These are phyloP conservation scores for Podosphaera leucotricha DNA, from an alignment of 2,329 filamentous ascomycete genomes.

Conservation along the genomic window DNA sequence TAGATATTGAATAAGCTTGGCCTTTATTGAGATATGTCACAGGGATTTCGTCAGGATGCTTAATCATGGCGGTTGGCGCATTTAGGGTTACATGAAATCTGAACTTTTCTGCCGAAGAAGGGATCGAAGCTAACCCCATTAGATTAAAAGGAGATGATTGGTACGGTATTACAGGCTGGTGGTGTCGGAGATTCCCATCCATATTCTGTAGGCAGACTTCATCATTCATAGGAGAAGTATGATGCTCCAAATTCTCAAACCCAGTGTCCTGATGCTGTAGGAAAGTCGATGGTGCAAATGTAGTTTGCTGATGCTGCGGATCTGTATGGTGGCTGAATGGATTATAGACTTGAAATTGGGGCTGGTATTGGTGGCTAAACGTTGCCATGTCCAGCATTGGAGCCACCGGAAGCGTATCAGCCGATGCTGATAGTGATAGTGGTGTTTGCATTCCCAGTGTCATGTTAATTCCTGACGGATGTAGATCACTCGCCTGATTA, in stretches of 20 bases:
- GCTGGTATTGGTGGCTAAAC: constrained; percentile 31
- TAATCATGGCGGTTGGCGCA: constrained; percentile 91
- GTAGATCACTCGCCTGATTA: constrained; percentile 62
- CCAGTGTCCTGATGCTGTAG: constrained; percentile 49
- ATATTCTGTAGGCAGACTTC: constrained; percentile 30
- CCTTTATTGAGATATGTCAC: constrained; percentile 98
- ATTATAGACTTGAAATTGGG: constrained; percentile 43
- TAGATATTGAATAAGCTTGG: constrained; percentile 70
- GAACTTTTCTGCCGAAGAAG: constrained; percentile 44
- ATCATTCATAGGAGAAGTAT: constrained; percentile 42
- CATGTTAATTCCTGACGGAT: constrained; percentile 63
- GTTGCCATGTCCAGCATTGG: constrained; percentile 39
- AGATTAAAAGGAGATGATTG: constrained; percentile 26
- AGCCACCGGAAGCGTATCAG: constrained; percentile 36
- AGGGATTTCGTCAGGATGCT: constrained; percentile 69
- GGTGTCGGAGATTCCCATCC: constrained; percentile 36
- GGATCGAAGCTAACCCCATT: constrained; percentile 23
- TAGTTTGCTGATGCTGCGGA: constrained; percentile 22
- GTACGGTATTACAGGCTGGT: constrained; percentile 34
- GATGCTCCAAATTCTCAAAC: constrained; percentile 59
- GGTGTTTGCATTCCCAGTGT: constrained; percentile 35
- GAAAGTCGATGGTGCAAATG: constrained; percentile 59
- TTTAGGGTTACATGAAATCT: constrained; percentile 78
- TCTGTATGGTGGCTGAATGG: constrained; percentile 36
- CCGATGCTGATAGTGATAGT: constrained; percentile 50